Percentiles rank a stretch among this genome's conserved stretches.
Evolutionary conservation across 2,329 filamentous ascomycete species (phyloP).

Genomic region (Xylariaceae sp.): DNA sequence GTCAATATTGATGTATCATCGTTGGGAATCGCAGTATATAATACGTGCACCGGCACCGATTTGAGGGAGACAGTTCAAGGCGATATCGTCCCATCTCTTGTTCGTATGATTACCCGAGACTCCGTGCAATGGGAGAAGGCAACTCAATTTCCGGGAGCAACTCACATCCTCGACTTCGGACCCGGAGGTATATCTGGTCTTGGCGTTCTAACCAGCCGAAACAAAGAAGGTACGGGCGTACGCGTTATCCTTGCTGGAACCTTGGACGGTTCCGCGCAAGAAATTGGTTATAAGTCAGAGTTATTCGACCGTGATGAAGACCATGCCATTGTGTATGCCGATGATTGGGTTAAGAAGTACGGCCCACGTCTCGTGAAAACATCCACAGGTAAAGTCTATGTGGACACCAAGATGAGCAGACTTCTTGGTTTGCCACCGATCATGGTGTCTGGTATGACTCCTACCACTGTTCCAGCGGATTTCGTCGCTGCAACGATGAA

Average conservation of each 20-base stretch:
- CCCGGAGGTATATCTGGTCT: constrained; percentile 95
- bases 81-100: constrained; percentile 77
- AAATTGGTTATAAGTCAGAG: constrained; percentile 97
- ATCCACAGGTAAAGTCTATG: constrained; percentile 79
- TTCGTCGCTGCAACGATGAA: constrained; percentile 92
- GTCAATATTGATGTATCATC: constrained; percentile 67
- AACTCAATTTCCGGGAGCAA: constrained; percentile 83
- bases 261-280: constrained; percentile 82
- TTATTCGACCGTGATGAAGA: constrained; percentile 95
- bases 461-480: constrained; percentile 81
- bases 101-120: constrained; percentile 91
- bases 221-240: constrained; percentile 97
- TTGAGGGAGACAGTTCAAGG: constrained; percentile 63
- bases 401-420: constrained; percentile 94
- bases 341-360: constrained; percentile 97
- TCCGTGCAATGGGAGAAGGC: constrained; percentile 95
- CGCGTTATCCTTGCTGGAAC: constrained; percentile 91
- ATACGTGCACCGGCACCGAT: constrained; percentile 86
- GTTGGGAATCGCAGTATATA: constrained; percentile 79
- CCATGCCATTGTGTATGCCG: constrained; percentile 87
- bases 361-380: constrained; percentile 89
- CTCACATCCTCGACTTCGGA: constrained; percentile 93
- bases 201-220: constrained; percentile 92
- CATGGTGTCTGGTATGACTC: constrained; percentile 93
- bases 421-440: constrained; percentile 78